Evolutionary conservation across 495 filamentous ascomycete species (phyloP).

Genomic region (Neurospora intermedia): DNA sequence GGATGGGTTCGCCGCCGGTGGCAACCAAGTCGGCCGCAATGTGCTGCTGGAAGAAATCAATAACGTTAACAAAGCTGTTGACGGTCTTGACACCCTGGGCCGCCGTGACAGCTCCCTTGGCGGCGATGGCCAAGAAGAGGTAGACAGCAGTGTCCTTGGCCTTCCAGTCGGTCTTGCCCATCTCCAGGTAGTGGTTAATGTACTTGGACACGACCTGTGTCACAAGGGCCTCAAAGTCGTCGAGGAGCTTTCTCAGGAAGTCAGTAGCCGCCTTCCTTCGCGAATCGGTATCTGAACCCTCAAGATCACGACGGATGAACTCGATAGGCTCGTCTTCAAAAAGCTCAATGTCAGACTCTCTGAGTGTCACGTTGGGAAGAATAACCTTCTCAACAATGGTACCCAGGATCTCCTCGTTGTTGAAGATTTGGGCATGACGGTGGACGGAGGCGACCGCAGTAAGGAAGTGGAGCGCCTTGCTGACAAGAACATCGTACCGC

Average conservation of each 20-base stretch:
- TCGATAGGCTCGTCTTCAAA: constrained; percentile 99
- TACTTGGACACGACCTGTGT: constrained; percentile 73
- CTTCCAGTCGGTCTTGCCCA: constrained; percentile 74
- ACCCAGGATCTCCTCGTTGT: constrained; percentile 57
- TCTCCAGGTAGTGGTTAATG: constrained; percentile 64
- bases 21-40: constrained; percentile 73
- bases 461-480: constrained; percentile 85
- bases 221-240: constrained; percentile 75
- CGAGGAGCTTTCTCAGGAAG: constrained; percentile 77
- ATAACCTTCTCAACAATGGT: constrained; percentile 93
- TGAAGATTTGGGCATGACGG: constrained; percentile 75
- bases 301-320: constrained; percentile 89
- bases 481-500: constrained; percentile 92
- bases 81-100: constrained; percentile 82
- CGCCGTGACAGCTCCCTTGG: constrained; percentile 75
- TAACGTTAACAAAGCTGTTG: constrained; percentile 71
- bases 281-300: constrained; percentile 93
- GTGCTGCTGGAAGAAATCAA: constrained; percentile 86
- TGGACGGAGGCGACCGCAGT: constrained; percentile 72
- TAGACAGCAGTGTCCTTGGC: constrained; percentile 96
- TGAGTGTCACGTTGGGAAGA: constrained; percentile 78
- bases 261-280: constrained; percentile 85
- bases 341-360: constrained; percentile 87
- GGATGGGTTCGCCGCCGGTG: constrained; percentile 60
- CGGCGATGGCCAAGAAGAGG: constrained; percentile 86